These are phyloP conservation scores for Purshia tridentata DNA, from an alignment of 306 rosid genomes.

Conservation along the genomic window DNA sequence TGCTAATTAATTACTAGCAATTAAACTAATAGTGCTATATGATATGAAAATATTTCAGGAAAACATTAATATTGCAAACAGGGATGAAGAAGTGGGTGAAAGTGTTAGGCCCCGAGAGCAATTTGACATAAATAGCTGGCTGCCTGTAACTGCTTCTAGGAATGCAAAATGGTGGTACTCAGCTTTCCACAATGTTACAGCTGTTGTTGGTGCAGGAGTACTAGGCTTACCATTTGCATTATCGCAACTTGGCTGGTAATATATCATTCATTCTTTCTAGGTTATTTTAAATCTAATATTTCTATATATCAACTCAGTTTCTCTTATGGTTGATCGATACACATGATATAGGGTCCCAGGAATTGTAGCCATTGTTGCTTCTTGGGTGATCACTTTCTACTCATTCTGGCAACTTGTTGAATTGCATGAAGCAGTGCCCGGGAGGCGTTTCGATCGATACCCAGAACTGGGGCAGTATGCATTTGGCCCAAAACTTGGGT, in stretches of 20 bases:
- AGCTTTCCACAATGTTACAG: conserved; percentile 43
- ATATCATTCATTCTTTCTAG: neutral
- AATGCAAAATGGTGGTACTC: conserved; percentile 47
- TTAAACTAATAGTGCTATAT: too few species aligned
- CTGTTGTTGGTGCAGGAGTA: conserved; percentile 43
- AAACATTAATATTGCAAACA: neutral
- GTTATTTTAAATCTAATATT: too few species aligned
- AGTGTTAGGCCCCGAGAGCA: neutral
- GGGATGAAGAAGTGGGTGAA: neutral
- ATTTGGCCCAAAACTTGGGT: conserved; percentile 47
- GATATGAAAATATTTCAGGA: too few species aligned
- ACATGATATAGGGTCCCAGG: conserved; percentile 47
- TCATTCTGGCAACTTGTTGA: conserved; percentile 57
- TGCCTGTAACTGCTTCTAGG: conserved; percentile 37
- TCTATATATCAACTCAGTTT: too few species aligned
- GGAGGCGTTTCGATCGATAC: conserved; percentile 59
- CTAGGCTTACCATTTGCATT: conserved; percentile 37
- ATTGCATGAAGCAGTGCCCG: conserved; percentile 55
- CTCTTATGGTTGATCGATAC: neutral
- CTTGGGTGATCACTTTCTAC: conserved; percentile 65
- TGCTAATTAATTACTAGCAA: neutral
- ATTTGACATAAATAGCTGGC: conserved; percentile 27
- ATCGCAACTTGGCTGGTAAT: conserved; percentile 42
- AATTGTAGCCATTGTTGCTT: conserved; percentile 20
- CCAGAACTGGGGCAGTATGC: conserved; percentile 50